A percentile compares a stretch with the other conserved stretches of the same genome.
Evolutionary conservation across 208 protist genomes (phyloP).

Genomic region (Angomonas deanei): DNA sequence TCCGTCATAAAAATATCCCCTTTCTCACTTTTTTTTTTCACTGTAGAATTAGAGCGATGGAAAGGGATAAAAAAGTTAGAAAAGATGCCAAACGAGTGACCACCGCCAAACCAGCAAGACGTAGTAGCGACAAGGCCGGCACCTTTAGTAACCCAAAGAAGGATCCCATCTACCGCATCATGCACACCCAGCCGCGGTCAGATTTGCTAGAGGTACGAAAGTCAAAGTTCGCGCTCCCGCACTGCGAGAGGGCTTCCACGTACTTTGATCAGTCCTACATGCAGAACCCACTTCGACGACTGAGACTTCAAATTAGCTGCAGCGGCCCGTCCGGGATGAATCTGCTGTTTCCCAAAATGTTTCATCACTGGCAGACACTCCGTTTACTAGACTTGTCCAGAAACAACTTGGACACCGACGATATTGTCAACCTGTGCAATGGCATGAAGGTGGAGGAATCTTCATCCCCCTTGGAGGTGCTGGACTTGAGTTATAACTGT

Average conservation of each 20-base stretch:
- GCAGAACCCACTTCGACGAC: conserved; percentile 63
- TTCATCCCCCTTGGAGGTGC: conserved; percentile 34
- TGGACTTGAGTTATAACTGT: conserved; percentile 87
- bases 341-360: conserved; percentile 62
- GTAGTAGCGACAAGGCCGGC: background rate
- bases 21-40: background rate
- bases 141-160: conserved; percentile 9
- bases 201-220: conserved; percentile 78
- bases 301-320: conserved; percentile 82
- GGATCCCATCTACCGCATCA: conserved; percentile 82
- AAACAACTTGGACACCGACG: conserved; percentile 56
- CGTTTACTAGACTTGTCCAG: conserved; percentile 75
- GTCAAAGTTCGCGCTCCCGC: conserved; percentile 53
- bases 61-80: background rate
- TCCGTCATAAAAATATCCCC: no score
- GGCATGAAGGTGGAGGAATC: conserved; percentile 29
- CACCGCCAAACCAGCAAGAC: background rate
- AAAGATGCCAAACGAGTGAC: background rate
- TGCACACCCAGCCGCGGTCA: conserved; percentile 71
- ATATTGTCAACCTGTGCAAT: conserved; percentile 57
- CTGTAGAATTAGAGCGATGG: background rate
- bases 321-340: conserved; percentile 52
- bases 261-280: conserved; percentile 78
- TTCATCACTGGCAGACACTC: conserved; percentile 52
- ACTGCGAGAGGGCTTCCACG: conserved; percentile 63